A percentile compares a stretch with the other conserved stretches of the same genome.
Conservation (phyloP, 495 filamentous ascomycete species). For the Hypoxylon rickii region DNA sequence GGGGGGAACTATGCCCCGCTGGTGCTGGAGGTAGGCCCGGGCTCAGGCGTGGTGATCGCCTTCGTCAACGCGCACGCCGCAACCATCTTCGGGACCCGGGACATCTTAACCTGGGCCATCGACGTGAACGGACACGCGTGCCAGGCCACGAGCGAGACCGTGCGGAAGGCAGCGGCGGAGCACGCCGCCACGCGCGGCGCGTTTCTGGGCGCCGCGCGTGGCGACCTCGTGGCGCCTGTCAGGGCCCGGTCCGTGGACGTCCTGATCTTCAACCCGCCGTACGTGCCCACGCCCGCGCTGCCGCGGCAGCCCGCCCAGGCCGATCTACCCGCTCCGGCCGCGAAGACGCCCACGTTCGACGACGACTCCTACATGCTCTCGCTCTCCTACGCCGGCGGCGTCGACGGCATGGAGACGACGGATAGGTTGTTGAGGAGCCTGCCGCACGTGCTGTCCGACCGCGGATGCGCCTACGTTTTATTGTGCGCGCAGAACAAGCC, state of each 20-base stretch:
- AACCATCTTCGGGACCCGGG: constrained; percentile 70
- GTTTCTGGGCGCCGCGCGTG: constrained; percentile 65
- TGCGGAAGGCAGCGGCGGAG: constrained; percentile 53
- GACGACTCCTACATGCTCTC: constrained; percentile 80
- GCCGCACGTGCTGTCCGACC: constrained; percentile 61
- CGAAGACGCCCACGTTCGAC: constrained; percentile 56
- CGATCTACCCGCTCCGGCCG: constrained; percentile 10
- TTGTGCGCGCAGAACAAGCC: constrained; percentile 88
- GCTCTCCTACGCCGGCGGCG: constrained; percentile 85
- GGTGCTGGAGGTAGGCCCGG: constrained; percentile 84
- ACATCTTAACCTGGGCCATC: constrained; percentile 72
- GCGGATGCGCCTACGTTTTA: constrained; percentile 86
- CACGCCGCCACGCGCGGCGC: constrained; percentile 37
- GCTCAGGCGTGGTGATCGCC: constrained; percentile 87
- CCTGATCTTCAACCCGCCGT: constrained; percentile 94
- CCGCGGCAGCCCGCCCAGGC: constrained; percentile 48
- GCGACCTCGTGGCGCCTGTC: constrained; percentile 67
- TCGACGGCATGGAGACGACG: constrained; percentile 92
- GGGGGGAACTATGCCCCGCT: constrained; percentile 55
- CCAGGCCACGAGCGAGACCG: constrained; percentile 66
- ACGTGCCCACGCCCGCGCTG: constrained; percentile 82
- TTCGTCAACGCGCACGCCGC: constrained; percentile 79
- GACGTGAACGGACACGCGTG: constrained; percentile 87
- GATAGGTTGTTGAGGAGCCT: constrained; percentile 72
- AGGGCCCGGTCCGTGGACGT: constrained; percentile 68